Percentiles rank a stretch among this genome's conserved stretches.
phyloP scores from a whole-genome alignment of 108 stramenopile species.

The Cyclotella sp. region DNA sequence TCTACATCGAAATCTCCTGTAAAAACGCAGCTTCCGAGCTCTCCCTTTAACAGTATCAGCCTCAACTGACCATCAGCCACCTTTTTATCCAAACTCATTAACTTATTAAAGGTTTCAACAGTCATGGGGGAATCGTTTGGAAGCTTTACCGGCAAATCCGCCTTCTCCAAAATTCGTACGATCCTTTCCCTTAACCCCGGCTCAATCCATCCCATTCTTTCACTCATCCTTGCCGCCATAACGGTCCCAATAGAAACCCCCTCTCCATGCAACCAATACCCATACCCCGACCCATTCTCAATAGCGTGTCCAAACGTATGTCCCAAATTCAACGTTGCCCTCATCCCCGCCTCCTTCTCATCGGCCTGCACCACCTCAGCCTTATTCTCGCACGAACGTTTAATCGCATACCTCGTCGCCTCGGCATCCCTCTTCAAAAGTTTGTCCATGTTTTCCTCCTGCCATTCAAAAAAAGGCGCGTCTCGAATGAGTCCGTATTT shows the following conservation, averaged over 20 bases:
- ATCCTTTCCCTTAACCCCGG: constrained; percentile 63
- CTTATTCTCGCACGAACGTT: constrained; percentile 94
- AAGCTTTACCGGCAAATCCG: constrained; percentile 75
- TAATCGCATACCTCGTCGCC: constrained; percentile 85
- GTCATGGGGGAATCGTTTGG: constrained; percentile 87
- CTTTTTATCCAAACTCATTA: constrained; percentile 94
- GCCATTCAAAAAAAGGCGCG: constrained; percentile 93
- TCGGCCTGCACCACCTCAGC: constrained; percentile 95
- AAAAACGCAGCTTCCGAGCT: constrained; percentile 83
- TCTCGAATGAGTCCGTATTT: constrained; percentile 96
- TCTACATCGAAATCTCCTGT: constrained; percentile 88
- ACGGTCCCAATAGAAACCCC: constrained; percentile 95
- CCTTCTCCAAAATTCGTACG: constrained; percentile 67
- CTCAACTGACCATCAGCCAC: constrained; percentile 90
- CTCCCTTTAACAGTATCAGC: constrained; percentile 81
- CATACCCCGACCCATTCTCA: constrained; percentile 95
- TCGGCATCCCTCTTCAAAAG: constrained; percentile 80
- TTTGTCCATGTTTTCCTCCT: constrained; percentile 85
- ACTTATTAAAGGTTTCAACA: constrained; percentile 69
- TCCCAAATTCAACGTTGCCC: constrained; percentile 97
- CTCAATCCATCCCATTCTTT: constrained; percentile 89
- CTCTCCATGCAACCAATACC: constrained; percentile 96
- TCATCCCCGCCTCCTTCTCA: constrained; percentile 92
- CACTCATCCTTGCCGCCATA: constrained; percentile 96
- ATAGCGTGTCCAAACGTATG: constrained; percentile 99